Percentiles rank a stretch among this genome's conserved stretches.
These are phyloP conservation scores for Penicillium turbatum DNA, from an alignment of 495 filamentous ascomycete genomes.

Conservation along the genomic window DNA sequence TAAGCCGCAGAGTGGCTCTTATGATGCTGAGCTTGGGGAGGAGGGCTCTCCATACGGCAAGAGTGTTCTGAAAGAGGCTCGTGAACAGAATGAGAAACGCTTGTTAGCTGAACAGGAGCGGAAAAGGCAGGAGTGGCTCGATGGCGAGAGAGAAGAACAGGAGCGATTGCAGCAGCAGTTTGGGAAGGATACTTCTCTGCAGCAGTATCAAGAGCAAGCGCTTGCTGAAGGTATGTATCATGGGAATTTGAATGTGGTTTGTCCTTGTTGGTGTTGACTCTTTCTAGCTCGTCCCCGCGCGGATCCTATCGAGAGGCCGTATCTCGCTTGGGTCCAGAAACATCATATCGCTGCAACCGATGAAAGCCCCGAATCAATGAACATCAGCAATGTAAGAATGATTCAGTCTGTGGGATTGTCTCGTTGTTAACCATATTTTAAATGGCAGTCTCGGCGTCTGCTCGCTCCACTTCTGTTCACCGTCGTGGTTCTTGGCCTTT, in stretches of 20 bases:
- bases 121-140: slow-evolving; percentile 42
- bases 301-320: slow-evolving; percentile 38
- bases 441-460: slow-evolving; percentile 52
- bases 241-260: neutral
- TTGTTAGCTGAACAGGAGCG: slow-evolving; percentile 46
- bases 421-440: slow-evolving; percentile 2
- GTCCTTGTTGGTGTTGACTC: slow-evolving; percentile 11
- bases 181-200: slow-evolving; percentile 45
- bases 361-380: slow-evolving; percentile 27
- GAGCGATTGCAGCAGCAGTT: slow-evolving; percentile 40
- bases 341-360: slow-evolving; percentile 41
- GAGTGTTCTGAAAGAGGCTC: slow-evolving; percentile 48
- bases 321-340: slow-evolving; percentile 48
- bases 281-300: slow-evolving; percentile 38
- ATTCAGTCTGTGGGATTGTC: neutral
- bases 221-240: slow-evolving; percentile 33
- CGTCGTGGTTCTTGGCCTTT: slow-evolving; percentile 46
- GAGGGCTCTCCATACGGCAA: slow-evolving; percentile 38
- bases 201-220: slow-evolving; percentile 41
- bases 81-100: slow-evolving; percentile 44
- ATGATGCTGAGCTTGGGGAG: slow-evolving; percentile 40
- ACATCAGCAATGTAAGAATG: slow-evolving; percentile 35
- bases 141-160: slow-evolving; percentile 37
- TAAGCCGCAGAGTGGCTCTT: slow-evolving; percentile 47
- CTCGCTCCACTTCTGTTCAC: slow-evolving; percentile 60